Conservation (phyloP, 441 rosid genomes). For the Rhodomyrtus psidioides region DNA sequence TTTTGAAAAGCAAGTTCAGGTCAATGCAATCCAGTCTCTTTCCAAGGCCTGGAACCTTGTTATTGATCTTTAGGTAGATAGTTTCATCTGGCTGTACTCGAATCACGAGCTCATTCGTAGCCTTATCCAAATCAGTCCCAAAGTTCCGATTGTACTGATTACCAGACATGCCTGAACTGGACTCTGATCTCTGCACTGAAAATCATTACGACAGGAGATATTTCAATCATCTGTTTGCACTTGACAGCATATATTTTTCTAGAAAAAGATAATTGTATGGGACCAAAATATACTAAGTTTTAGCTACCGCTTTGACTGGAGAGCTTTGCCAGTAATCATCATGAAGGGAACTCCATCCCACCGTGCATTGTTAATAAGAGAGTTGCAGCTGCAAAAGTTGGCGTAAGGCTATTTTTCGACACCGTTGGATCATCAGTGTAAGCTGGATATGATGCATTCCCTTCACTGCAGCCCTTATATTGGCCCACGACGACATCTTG, state of each 20-base stretch:
- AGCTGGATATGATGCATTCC: not conserved
- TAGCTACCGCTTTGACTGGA: constrained; percentile 5
- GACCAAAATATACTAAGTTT: not conserved
- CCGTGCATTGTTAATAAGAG: constrained; percentile 4
- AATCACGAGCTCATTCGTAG: constrained; percentile 9
- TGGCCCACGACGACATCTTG: constrained; percentile 7
- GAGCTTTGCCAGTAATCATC: constrained; percentile 3
- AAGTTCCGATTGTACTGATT: constrained; percentile 4
- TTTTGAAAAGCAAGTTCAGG: too few species aligned
- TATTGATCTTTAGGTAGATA: too few species aligned
- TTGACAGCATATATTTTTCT: not conserved
- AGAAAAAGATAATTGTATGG: not conserved
- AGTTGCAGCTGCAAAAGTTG: constrained; percentile 9
- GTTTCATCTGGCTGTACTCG: too few species aligned
- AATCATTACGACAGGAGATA: not conserved
- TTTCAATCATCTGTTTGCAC: not conserved
- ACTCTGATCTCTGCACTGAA: constrained; percentile 11
- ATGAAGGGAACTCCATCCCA: constrained; percentile 17
- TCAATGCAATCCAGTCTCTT: too few species aligned
- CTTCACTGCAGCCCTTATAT: not conserved
- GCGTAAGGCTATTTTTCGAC: constrained; percentile 4
- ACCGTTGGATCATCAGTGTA: constrained; percentile 6
- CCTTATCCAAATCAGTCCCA: not conserved
- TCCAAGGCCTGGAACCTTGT: too few species aligned
- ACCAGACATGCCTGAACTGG: constrained; percentile 9